Percentiles rank a stretch among this genome's conserved stretches.
Conservation (phyloP, 345 rosid species). For the Crucihimalaya himalaica region DNA sequence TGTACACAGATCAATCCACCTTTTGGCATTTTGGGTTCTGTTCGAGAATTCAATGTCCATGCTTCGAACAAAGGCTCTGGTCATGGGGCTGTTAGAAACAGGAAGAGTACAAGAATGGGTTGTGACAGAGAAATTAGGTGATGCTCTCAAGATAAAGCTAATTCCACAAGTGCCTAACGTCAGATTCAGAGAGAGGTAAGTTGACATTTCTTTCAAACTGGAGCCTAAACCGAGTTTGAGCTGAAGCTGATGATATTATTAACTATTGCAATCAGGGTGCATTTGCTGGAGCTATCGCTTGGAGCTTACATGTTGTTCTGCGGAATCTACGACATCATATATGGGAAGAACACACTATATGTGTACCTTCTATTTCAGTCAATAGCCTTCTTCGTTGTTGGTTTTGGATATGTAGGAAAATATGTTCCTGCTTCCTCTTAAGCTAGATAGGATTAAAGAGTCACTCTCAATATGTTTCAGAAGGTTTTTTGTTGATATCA, state of each 20-base stretch:
- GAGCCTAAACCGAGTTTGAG: neutral
- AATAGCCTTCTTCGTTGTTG: constrained; percentile 70
- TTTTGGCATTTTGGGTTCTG: constrained; percentile 55
- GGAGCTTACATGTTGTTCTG: constrained; percentile 76
- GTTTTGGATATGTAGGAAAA: constrained; percentile 76
- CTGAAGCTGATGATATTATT: neutral
- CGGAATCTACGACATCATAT: constrained; percentile 68
- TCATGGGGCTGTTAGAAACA: constrained; percentile 54
- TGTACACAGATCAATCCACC: constrained; percentile 50
- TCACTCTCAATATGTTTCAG: constrained; percentile 26
- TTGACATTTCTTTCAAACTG: neutral
- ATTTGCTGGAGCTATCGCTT: constrained; percentile 63
- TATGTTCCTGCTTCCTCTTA: constrained; percentile 49
- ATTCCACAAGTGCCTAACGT: constrained; percentile 45
- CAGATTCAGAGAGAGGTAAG: constrained; percentile 68
- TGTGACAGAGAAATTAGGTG: constrained; percentile 84
- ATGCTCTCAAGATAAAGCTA: constrained; percentile 54
- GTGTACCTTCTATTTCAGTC: constrained; percentile 69
- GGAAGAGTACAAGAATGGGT: constrained; percentile 62
- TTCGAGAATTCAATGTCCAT: constrained; percentile 60
- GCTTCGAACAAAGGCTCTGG: constrained; percentile 51
- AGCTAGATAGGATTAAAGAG: constrained; percentile 9
- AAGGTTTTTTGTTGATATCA: constrained; percentile 27
- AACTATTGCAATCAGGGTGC: constrained; percentile 43
- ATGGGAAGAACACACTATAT: constrained; percentile 68